A percentile compares a stretch with the other conserved stretches of the same genome.
These are phyloP conservation scores for Ettlia oleoabundans DNA, from an alignment of 139 green algal species.

Conservation along the genomic window DNA sequence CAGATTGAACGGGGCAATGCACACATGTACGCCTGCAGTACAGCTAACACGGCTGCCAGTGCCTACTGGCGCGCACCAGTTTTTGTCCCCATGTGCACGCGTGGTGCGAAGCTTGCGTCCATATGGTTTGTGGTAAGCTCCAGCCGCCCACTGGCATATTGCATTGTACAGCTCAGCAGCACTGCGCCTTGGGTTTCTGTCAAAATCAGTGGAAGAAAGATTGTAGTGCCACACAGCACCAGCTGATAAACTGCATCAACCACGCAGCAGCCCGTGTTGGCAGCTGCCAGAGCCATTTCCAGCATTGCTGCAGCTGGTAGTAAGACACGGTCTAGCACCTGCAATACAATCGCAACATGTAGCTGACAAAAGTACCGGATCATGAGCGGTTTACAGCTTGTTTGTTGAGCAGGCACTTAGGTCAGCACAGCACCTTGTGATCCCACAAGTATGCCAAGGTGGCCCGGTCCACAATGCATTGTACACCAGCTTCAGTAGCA, in stretches of 20 bases:
- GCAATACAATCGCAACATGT: background rate
- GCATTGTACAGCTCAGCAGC: no score
- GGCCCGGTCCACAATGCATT: background rate
- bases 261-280: background rate
- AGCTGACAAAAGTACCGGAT: background rate
- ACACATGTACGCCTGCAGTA: background rate
- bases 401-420: background rate
- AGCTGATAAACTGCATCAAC: background rate
- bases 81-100: background rate
- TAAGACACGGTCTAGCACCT: constrained; percentile 16
- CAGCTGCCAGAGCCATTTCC: constrained; percentile 4
- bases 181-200: no score
- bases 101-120: background rate
- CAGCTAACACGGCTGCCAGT: background rate
- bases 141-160: no score
- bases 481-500: background rate
- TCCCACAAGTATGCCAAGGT: constrained; percentile 38
- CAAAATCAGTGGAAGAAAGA: no score
- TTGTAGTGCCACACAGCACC: background rate
- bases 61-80: no score
- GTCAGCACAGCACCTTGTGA: constrained; percentile 33
- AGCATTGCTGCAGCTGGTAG: constrained; percentile 40
- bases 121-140: no score
- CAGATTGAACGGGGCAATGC: no score
- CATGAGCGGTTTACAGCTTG: background rate